Conservation (phyloP, 202 grass and related monocot species). For the Hordeum pubiflorum region DNA sequence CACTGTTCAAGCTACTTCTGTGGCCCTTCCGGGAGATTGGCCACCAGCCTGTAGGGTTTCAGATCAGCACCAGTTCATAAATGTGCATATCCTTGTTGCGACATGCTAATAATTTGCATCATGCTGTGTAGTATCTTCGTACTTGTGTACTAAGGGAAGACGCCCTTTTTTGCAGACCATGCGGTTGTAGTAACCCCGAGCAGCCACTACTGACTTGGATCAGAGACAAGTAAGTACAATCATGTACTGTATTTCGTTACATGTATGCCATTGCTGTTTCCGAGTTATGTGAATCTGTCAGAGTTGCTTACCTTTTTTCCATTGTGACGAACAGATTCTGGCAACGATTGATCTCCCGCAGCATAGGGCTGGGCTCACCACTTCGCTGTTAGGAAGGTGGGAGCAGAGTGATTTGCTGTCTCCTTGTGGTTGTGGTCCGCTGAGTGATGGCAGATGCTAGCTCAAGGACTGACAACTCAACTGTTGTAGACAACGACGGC, state of each 20-base stretch:
- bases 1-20: neutral
- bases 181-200: neutral
- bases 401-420: conserved; percentile 38
- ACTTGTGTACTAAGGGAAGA: neutral
- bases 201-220: neutral
- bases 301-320: neutral
- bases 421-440: neutral
- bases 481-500: conserved; percentile 50
- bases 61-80: conserved; percentile 31
- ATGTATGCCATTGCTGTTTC: neutral
- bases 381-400: neutral
- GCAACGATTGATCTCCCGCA: neutral
- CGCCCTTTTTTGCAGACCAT: neutral
- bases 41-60: conserved; percentile 29
- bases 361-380: neutral
- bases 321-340: neutral
- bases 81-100: neutral
- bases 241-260: neutral
- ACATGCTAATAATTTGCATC: neutral
- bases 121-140: neutral
- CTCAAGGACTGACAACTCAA: conserved; percentile 75
- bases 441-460: conserved; percentile 76
- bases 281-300: neutral
- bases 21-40: conserved; percentile 29
- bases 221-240: neutral